phyloP scores from a whole-genome alignment of 176 grass and related monocot species.

The Poa pratensis region DNA sequence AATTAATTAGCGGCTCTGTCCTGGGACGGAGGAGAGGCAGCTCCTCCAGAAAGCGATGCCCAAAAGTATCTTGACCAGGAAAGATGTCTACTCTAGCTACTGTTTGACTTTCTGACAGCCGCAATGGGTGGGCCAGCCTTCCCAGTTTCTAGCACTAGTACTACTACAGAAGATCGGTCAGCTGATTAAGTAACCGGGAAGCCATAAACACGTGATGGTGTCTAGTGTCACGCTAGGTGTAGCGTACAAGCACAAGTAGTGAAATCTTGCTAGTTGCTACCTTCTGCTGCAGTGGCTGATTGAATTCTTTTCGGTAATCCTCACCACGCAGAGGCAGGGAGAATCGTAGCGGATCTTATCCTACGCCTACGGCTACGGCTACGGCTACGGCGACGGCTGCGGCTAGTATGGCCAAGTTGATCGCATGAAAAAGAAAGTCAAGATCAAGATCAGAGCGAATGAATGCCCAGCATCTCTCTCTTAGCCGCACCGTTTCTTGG shows the following conservation, averaged over 20 bases:
- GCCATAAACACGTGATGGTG: conserved; percentile 16
- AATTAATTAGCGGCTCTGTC: conserved; percentile 30
- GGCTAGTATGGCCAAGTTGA: conserved; percentile 30
- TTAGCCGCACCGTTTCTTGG: not conserved
- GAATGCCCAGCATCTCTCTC: conserved; percentile 26
- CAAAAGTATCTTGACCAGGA: conserved; percentile 38
- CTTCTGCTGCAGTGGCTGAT: no score
- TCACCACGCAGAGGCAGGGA: no score
- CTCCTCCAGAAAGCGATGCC: conserved; percentile 50
- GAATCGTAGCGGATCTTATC: conserved; percentile 49
- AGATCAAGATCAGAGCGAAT: conserved; percentile 2
- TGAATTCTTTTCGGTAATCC: no score
- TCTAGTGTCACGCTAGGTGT: conserved; percentile 15
- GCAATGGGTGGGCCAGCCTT: not conserved
- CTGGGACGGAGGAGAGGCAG: conserved; percentile 6
- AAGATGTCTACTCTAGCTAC: not conserved
- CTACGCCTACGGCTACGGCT: no score
- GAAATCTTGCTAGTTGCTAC: not conserved
- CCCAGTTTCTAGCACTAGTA: no score
- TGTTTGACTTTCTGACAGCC: not conserved
- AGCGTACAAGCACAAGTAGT: not conserved
- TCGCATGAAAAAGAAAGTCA: not conserved
- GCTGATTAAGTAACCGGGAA: conserved; percentile 1
- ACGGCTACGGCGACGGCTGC: no score
- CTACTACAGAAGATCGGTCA: not conserved